Percentiles rank a stretch among this genome's conserved stretches.
phyloP scores from a whole-genome alignment of 2,329 filamentous ascomycete genomes.

The Paracoccidioides lutzii region DNA sequence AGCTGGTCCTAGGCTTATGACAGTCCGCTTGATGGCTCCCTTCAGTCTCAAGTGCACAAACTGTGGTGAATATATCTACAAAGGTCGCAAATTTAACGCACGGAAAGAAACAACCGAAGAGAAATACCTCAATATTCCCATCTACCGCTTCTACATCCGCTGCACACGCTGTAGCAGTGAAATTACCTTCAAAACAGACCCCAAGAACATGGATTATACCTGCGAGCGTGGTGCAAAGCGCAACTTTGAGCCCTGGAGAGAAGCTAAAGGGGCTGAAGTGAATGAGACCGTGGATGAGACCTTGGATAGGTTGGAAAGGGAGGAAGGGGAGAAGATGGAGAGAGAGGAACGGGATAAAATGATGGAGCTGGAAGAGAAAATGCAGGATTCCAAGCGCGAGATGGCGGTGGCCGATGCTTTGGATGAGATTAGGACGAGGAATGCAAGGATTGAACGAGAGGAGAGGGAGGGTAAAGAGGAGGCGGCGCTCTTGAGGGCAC shows the following conservation, averaged over 20 bases:
- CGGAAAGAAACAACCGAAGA: constrained; percentile 86
- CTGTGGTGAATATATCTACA: constrained; percentile 75
- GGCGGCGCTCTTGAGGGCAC: constrained; percentile 46
- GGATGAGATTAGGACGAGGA: constrained; percentile 85
- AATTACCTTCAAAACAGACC: constrained; percentile 89
- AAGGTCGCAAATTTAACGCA: constrained; percentile 89
- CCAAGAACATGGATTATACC: constrained; percentile 80
- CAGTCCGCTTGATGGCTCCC: constrained; percentile 80
- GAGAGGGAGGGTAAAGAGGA: constrained; percentile 52
- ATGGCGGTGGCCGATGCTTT: constrained; percentile 95
- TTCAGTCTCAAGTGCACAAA: constrained; percentile 64
- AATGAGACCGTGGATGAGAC: constrained; percentile 79
- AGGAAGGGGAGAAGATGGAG: constrained; percentile 52
- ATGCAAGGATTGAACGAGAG: constrained; percentile 72
- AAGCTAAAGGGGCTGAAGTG: constrained; percentile 42
- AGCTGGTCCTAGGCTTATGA: constrained; percentile 66
- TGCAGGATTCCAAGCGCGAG: constrained; percentile 78
- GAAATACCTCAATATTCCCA: constrained; percentile 75
- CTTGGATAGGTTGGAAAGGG: constrained; percentile 67
- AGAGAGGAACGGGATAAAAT: constrained; percentile 76
- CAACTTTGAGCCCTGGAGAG: constrained; percentile 86
- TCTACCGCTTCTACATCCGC: constrained; percentile 80
- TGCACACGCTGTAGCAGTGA: constrained; percentile 77
- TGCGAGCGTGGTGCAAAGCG: constrained; percentile 72
- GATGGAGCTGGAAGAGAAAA: constrained; percentile 90